Evolutionary conservation across 805 yeast species (phyloP).

Genomic region (Teunomyces barrocoloradensis): DNA sequence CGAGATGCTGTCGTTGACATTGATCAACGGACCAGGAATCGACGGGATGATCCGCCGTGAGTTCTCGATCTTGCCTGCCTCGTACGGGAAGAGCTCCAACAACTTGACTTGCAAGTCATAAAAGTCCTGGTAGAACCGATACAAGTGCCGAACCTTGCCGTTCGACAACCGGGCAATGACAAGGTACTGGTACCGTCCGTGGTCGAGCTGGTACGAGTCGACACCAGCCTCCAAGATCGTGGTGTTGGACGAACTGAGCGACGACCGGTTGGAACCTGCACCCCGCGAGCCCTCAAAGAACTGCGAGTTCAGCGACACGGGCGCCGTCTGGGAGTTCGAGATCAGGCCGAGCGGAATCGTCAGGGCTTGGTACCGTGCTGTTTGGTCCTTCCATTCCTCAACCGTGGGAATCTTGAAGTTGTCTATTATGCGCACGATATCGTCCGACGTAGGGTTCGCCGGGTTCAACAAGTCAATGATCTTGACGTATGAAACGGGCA

Average conservation of each 20-base stretch:
- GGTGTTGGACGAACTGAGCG: constrained; percentile 29
- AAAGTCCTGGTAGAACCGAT: constrained; percentile 92
- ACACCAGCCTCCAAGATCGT: constrained; percentile 65
- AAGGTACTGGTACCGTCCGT: constrained; percentile 87
- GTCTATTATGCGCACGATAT: constrained; percentile 51
- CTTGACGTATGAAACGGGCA: constrained; percentile 88
- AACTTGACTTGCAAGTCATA: constrained; percentile 87
- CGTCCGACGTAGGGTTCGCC: constrained; percentile 34
- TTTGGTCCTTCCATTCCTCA: constrained; percentile 90
- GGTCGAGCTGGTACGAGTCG: constrained; percentile 74
- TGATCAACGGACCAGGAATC: constrained; percentile 94
- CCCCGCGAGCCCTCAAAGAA: constrained; percentile 25
- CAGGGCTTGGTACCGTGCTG: constrained; percentile 90
- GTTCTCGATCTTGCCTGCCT: constrained; percentile 84
- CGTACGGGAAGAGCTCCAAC: constrained; percentile 81
- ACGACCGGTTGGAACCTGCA: constrained; percentile 26
- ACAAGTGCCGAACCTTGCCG: constrained; percentile 68
- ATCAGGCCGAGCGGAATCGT: constrained; percentile 67
- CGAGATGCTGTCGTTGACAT: constrained; percentile 72
- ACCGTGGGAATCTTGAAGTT: constrained; percentile 81
- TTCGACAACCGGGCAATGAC: constrained; percentile 64
- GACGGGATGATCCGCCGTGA: constrained; percentile 80
- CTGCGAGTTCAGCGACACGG: constrained; percentile 36
- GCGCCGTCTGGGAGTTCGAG: constrained; percentile 23
- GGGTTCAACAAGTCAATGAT: constrained; percentile 67